Base-by-base conservation (phyloP, 2,329 filamentous ascomycete species). In the Alternaria ethzedia region DNA sequence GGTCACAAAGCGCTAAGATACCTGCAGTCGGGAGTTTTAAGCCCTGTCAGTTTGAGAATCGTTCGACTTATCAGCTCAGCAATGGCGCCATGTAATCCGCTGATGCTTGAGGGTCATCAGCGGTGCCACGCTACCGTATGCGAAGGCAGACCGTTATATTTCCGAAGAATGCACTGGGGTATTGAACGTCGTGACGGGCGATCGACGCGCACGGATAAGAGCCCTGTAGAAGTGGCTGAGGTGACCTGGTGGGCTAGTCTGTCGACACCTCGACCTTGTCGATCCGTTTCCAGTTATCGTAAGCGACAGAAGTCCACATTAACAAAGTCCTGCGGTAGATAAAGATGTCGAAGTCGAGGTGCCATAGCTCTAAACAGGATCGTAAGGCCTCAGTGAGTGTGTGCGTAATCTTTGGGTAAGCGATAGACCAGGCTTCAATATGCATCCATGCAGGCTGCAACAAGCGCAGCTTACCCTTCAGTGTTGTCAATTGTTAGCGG, bases 81-180 rank as follows among this genome's bases (percentile, higher is more conserved):
- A 47, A 36, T 54, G 43, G 36, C 36, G 32, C 47, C 44, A 58
- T 61, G n/a, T 58, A n/a, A 23, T 43, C 43, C 25, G 36, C 50
- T 26, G 41, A 15, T n/a, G 23, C 12, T 44, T n/a, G 12, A 47
- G n/a, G 13, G 3, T 4, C 10, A 21, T 28, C 45, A 51, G 51
- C 36, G 23, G 32, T 56, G 36, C 45, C 32, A 25, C 46, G 6
- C 20, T 45, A 49, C 26, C 15, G 25, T 23, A 32, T 46, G 26
- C 15, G 12, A 52, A 25, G 21, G 41, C 36, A 44, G 47, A 36
- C 13, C 41, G 20, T n/a, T 52, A 28, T 43, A 46, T 45, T 26
- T 26, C 15, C 54, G 17, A 15, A n/a, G 36, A 11, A n/a, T 23
- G 12, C 13, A 21, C 25, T 32, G 11, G 25, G 17, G 25, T 46